Evolutionary conservation across 371 early-diverging fungal genomes (phyloP).

Genomic region (Apophysomyces elegans): DNA sequence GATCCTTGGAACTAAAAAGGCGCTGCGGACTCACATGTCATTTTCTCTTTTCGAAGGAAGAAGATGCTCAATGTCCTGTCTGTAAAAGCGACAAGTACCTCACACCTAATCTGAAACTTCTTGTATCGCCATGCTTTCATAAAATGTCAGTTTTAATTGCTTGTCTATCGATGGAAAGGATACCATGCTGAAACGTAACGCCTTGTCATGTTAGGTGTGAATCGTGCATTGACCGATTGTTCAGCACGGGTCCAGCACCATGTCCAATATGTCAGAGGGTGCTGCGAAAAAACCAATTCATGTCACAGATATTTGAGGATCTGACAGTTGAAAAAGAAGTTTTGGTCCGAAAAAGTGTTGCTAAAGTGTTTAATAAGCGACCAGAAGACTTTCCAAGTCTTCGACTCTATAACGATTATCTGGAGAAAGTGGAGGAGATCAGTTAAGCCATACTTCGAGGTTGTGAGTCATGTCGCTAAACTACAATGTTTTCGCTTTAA

Average conservation of each 20-base stretch:
- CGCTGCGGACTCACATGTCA: not conserved
- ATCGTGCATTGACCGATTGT: slow-evolving; percentile 86
- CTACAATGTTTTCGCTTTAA: not conserved
- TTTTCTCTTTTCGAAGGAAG: slow-evolving; percentile 34
- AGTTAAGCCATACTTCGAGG: slow-evolving; percentile 50
- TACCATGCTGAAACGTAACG: no score
- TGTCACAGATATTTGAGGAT: slow-evolving; percentile 92
- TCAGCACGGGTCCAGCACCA: slow-evolving; percentile 86
- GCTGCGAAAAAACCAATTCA: slow-evolving; percentile 85
- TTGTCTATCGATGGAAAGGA: no score
- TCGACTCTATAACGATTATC: slow-evolving; percentile 85
- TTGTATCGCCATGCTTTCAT: slow-evolving; percentile 98
- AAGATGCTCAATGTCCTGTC: slow-evolving; percentile 92
- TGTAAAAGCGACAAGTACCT: slow-evolving; percentile 96
- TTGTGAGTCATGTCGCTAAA: not conserved
- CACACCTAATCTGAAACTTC: slow-evolving; percentile 90
- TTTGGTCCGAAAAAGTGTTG: slow-evolving; percentile 81
- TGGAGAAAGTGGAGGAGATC: slow-evolving; percentile 92
- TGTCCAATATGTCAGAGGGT: slow-evolving; percentile 91
- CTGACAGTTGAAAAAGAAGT: slow-evolving; percentile 94
- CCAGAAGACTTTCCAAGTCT: slow-evolving; percentile 86
- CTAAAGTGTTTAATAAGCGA: slow-evolving; percentile 89
- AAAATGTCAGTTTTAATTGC: slow-evolving; percentile 73
- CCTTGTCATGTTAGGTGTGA: slow-evolving; percentile 74
- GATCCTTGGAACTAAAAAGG: not conserved